Base-by-base conservation (phyloP, 208 protist genomes). In the Zelonia costaricensis region DNA sequence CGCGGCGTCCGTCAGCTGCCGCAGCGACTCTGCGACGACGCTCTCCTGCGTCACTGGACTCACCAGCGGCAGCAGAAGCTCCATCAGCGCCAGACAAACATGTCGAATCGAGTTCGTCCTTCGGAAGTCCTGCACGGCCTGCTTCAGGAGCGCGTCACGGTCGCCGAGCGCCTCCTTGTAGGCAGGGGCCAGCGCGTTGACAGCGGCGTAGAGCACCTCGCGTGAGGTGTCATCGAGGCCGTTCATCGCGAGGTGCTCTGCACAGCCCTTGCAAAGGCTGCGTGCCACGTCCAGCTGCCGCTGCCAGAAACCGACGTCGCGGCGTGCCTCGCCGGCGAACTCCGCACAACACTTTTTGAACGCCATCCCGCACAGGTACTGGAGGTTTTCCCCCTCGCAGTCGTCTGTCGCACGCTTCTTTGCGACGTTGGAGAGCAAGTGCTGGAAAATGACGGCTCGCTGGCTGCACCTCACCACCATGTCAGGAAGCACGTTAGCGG, bases 281-380 rank as follows among this genome's bases (percentile, higher is more conserved):
- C 66, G 66, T 46, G 46, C 62, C 9, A 56, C 46, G n/a, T 46
- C 13, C 4, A 81, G 47, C 33, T 74, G 55, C 40, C 45, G 49
- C 62, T 89, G 78, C 78, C 78, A 86, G 9, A 69, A 72, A 7
- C 67, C 47, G 5, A 84, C 28, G 48, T 67, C 75, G 22, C 60
- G 46, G 44, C 69, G 75, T 12, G 75, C 74, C 46, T 64, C 73
- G 12, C 70, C 71, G 1, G 71, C 69, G 40, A 89, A 65, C 25
- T 72, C 67, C 22, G 73, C 28, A 25, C 69, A 78, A 46, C 67
- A 63, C 23, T 71, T 64, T 42, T 76, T 83, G 33, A 89, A 65
- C 15, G 79, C 69, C 69, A 83, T 73, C 5, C 65, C 59, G 33
- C 71, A 66, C 42, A 80, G 74, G 42, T 86, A 79, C 12, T 58